Evolutionary conservation across 192 early-diverging fungal species (phyloP), one percentile per base, ranked within the genome.

Genomic region (Backusella australiensis): DNA sequence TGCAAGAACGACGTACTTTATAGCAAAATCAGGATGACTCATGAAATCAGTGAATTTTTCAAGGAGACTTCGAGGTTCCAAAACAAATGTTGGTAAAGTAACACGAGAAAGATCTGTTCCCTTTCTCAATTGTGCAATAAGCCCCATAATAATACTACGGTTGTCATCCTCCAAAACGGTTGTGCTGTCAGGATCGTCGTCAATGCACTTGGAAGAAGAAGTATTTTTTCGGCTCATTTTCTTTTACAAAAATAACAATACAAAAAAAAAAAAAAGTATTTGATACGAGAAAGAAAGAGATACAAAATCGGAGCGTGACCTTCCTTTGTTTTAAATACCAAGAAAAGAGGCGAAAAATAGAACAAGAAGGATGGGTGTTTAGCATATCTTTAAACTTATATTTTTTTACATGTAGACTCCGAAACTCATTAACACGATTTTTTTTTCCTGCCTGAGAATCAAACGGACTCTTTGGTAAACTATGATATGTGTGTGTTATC

Each of bases 11-110:
- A 15, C 32, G 83, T 91, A 94, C 94, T 85, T 82, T 78, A 93
- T 83, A 29, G 96, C 80, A 73, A 95, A 80, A 44, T 97, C 93
- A 8, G 94, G 93, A 72, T 97, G 94, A 39, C 91, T 90, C 91
- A 98, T 95, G 86, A 99, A 99, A 86, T 99, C 96, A 7, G 96
- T 96, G 34, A 99, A 93, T 26, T 95, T 90, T 80, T 99, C 97
- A 34, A 95, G 89, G 87, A 97, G 96, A 82, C 93, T 95, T 26
- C 96, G 84, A 1, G 96, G 94, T 75, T 99, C 97, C 26, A 99
- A 87, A 4, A 99, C 91, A 87, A 99, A 99, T 6, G 95, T 96
- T 12, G 96, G 97, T 19, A 99, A 90, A n/a, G 96, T 95, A 56
- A 99, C 91, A 67, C 94, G 85, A 68, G 91, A 91, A 72, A 99